Base-by-base conservation (phyloP, 352 stramenopile genomes). In the Thalassiosira mediterranea region DNA sequence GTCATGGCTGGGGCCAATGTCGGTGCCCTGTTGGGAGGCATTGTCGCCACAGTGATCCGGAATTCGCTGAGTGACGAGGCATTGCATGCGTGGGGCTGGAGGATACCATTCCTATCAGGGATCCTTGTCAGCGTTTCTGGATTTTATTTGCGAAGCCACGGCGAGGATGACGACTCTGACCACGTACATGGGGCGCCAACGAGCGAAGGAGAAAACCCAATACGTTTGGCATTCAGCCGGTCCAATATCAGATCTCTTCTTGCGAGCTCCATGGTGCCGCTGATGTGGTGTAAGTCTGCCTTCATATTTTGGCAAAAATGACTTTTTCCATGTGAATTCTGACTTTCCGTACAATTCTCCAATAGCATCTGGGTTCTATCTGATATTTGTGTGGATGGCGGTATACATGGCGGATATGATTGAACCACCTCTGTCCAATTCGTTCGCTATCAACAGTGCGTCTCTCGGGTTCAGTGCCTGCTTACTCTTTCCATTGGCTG, bases 331-430 rank as follows among this genome's bases (percentile, higher is more conserved):
- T n/a, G n/a, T n/a, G n/a, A n/a, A n/a, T n/a, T n/a, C n/a, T n/a
- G n/a, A n/a, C n/a, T n/a, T n/a, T n/a, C n/a, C n/a, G n/a, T n/a
- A n/a, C n/a, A n/a, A n/a, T n/a, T n/a, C n/a, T n/a, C n/a, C n/a
- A n/a, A n/a, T n/a, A n/a, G n/a, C n/a, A n/a, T 57, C 46, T 17
- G 76, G 75, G 19, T 90, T 89, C 48, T 91, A 90, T 40, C 25
- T 91, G 4, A 72, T 65, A 0, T 90, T 89, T 73, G 82, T 91
- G 28, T 91, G 85, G 82, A 83, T 88, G 68, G 62, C 80, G 1
- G 76, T 85, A 23, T 90, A 73, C 42, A 89, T 90, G 81, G 37
- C 68, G 4, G 63, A 81, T 49, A 29, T 89, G 26, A 58, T 83
- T 4, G 64, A 81, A 25, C 67, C 62, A 15, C 74, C 79, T 4